A percentile compares a stretch with the other conserved stretches of the same genome.
Conservation (phyloP, 1,284 basidiomycete genomes). For the Pterulicium gracile region DNA sequence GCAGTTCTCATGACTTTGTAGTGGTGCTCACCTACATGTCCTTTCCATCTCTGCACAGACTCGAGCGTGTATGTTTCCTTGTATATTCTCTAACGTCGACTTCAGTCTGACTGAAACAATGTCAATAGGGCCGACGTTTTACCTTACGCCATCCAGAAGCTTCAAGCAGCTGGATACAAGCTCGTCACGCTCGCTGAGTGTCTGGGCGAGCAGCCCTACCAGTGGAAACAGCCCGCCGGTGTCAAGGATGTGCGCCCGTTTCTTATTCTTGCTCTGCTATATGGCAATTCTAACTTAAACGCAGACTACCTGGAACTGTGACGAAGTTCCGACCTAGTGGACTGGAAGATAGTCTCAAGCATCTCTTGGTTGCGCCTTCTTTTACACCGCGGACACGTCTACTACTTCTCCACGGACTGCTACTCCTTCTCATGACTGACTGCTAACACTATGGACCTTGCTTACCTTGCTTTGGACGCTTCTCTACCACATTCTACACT, state of each 20-base stretch:
- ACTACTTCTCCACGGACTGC: no score
- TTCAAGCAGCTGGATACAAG: conserved; percentile 5
- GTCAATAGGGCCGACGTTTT: conserved; percentile 1
- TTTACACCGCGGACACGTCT: no score
- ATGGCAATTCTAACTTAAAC: no score
- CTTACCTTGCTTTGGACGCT: no score
- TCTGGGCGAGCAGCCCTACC: conserved; percentile 3
- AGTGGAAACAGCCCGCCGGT: not conserved
- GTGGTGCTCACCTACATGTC: no score
- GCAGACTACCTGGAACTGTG: not conserved
- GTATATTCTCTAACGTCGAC: not conserved
- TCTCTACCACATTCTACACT: no score
- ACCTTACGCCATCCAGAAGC: conserved; percentile 3
- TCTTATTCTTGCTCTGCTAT: not conserved
- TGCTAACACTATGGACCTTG: no score
- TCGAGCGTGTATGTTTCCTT: not conserved
- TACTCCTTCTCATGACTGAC: no score
- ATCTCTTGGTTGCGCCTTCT: no score
- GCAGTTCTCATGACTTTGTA: not conserved
- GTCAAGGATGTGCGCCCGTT: not conserved
- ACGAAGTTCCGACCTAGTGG: no score
- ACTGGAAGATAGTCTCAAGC: no score
- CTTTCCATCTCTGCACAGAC: not conserved
- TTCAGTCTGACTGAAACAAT: no score
- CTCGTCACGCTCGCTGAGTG: conserved; percentile 6